Evolutionary conservation across 2,329 filamentous ascomycete genomes (phyloP), one percentile per base, ranked within the genome.

Genomic region (Hypoxylon sp.): DNA sequence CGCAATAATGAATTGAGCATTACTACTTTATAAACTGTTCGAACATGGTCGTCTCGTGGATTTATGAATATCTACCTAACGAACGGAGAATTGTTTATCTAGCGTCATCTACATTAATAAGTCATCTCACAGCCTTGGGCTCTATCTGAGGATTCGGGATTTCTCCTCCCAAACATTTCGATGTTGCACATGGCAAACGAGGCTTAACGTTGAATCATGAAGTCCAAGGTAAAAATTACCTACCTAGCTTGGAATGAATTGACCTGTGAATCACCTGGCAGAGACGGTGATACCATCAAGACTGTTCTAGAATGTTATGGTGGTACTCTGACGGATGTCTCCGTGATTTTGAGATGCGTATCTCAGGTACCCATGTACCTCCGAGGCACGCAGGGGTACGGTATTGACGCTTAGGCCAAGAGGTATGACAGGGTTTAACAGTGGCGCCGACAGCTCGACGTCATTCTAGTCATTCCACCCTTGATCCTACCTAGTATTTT

Each of bases 1-100:
- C 71, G 71, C 73, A 71, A 67, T 71, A 74, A 70, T 65, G 64
- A 69, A 67, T 68, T 63, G 56, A 70, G 65, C 62, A 65, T 68
- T 68, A 58, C 50, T 34, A 51, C 32, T 50, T 53, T 23, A 19
- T 53, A 41, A 53, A 30, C 11, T n/a, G 6, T 30, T 48, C 11
- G 14, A 46, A 21, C n/a, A 23, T n/a, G 43, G 23, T 23, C 38
- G 36, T n/a, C 17, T 49, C 45, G 43, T 6, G 43, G 21, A 43
- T 45, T 32, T 36, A n/a, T 30, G 28, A 28, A 30, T 49, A 58
- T 21, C 36, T 36, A 59, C 32, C 36, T 36, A 25, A 49, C 36
- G 28, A 49, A 36, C 13, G 50, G 25, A 28, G 36, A 21, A 21
- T 21, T 36, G 17, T 58, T 46, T 46, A 32, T 30, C 41, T 56